phyloP scores from a whole-genome alignment of 2,329 filamentous ascomycete species.

The Lecanicillium sp. region DNA sequence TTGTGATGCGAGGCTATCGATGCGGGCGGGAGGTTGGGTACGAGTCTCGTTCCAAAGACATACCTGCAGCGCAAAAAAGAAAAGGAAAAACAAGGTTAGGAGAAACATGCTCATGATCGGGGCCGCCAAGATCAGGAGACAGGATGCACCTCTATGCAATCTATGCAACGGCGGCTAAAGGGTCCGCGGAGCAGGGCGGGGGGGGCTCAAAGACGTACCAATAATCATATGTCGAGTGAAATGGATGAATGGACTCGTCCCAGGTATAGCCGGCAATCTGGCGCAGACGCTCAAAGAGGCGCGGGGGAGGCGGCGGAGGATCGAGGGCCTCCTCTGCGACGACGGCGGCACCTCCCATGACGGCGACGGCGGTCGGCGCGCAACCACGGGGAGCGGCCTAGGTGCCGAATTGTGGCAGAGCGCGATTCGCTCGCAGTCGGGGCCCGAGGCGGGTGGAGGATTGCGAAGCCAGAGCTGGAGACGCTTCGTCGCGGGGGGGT shows the following conservation, averaged over 20 bases:
- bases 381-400: slow-evolving; percentile 7
- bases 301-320: slow-evolving; percentile 58
- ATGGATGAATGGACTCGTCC: slow-evolving; percentile 57
- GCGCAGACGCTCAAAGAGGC: slow-evolving; percentile 65
- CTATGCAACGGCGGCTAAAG: no score
- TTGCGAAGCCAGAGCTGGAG: not conserved
- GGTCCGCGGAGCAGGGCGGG: no score
- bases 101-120: not conserved
- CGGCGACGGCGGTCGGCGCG: slow-evolving; percentile 22
- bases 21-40: slow-evolving; percentile 43
- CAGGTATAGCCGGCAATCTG: slow-evolving; percentile 71
- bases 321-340: slow-evolving; percentile 51
- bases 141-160: no score
- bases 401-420: not conserved
- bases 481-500: no score
- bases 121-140: no score
- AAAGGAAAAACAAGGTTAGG: slow-evolving; percentile 17
- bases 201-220: slow-evolving; percentile 59
- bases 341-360: slow-evolving; percentile 46
- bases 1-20: slow-evolving; percentile 40
- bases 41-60: slow-evolving; percentile 57
- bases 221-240: slow-evolving; percentile 75
- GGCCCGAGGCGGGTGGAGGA: not conserved
- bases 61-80: slow-evolving; percentile 49
- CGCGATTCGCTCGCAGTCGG: not conserved